Evolutionary conservation across 73 alveolate species (phyloP), one percentile per base, ranked within the genome.

Genomic region (Blepharisma stoltei): DNA sequence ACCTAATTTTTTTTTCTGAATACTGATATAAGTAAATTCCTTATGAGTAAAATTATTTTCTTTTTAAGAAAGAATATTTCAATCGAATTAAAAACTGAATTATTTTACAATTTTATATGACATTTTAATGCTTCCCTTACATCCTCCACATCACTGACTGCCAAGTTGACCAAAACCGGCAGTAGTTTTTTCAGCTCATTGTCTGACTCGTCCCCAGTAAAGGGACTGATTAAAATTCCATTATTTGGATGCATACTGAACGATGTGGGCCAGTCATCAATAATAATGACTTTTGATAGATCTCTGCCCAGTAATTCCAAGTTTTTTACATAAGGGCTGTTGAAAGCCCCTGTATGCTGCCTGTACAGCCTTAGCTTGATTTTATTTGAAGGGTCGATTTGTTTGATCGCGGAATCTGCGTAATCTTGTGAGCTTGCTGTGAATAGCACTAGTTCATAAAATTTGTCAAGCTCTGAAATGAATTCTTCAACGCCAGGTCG

Each of bases 401-500:
- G 85, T 65, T 87, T 85, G n/a, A 92, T 78, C n/a, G 80, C 92
- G 54, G 78, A 45, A 75, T 90, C 93, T 44, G 97, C 97, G 81
- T 90, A 90, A 54, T 69, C 81, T 80, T 87, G 80, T 45, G 52
- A n/a, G n/a, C 91, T 85, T 6, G 94, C 90, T 8, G 97, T 87
- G 69, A 90, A 90, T 38, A 90, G 84, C 14, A 87, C 86, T 20
- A 90, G 69, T 68, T 90, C 97, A 70, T 80, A 90, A 78, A 46
- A 83, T 76, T 87, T 71, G 6, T 90, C 78, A 83, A 90, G 76
- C 52, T 78, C 87, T 45, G 71, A 83, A 32, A 90, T 71, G 68
- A 90, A 90, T 49, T 87, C 85, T 38, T 81, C 90, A 23, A 86
- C 81, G 20, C 94, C 94, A 7, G 97, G 97, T 54, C 94, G 68